A percentile compares a stretch with the other conserved stretches of the same genome.
These are phyloP conservation scores for Canavalia gladiata DNA, from an alignment of 306 rosid genomes.

Conservation along the genomic window DNA sequence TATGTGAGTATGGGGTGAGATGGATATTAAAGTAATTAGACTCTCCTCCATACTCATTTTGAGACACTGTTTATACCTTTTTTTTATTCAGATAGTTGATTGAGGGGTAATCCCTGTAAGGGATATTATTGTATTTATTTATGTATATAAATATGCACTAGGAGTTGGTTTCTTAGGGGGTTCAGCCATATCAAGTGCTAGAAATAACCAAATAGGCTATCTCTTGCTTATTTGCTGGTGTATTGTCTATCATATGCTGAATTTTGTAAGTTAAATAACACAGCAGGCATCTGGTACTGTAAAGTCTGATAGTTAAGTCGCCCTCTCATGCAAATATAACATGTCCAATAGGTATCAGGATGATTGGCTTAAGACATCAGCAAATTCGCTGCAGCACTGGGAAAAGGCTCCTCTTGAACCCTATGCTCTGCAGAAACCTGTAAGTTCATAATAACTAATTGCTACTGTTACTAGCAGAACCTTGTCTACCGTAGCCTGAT, in stretches of 20 bases:
- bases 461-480: conserved; percentile 32
- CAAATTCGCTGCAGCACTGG: conserved; percentile 84
- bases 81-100: conserved; percentile 14
- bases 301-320: conserved; percentile 7
- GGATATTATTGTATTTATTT: conserved; percentile 16
- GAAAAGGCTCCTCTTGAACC: conserved; percentile 99
- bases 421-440: conserved; percentile 89
- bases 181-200: conserved; percentile 7
- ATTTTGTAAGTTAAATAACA: conserved; percentile 17
- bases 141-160: not conserved
- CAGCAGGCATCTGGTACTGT: conserved; percentile 26
- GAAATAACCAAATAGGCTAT: conserved; percentile 8
- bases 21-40: too few species aligned
- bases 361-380: conserved; percentile 98
- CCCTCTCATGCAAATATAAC: conserved; percentile 37
- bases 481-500: conserved; percentile 26
- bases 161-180: not conserved
- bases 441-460: conserved; percentile 56
- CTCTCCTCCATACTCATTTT: not conserved
- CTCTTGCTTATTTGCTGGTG: conserved; percentile 14
- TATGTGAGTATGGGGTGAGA: too few species aligned
- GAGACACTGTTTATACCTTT: not conserved
- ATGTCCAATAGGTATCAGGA: conserved; percentile 84
- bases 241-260: conserved; percentile 6
- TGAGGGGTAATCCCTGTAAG: not conserved